These are phyloP conservation scores for Drosera capensis DNA, from an alignment of 148 eudicot genomes.

Conservation along the genomic window DNA sequence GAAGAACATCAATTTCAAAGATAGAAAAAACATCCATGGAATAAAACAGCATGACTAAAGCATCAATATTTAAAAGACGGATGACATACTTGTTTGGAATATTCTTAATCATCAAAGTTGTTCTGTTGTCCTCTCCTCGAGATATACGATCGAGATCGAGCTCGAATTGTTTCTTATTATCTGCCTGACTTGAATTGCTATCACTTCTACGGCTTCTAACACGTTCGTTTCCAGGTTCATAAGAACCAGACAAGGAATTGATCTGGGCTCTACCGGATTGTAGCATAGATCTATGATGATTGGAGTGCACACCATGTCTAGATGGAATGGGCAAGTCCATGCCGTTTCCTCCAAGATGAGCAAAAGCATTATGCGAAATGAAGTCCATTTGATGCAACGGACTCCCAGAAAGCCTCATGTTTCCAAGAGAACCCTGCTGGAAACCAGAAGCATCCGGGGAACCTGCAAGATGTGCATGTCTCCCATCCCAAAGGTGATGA, in stretches of 20 bases:
- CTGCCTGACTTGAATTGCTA: conserved; percentile 34
- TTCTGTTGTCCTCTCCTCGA: conserved; percentile 68
- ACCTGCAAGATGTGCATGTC: conserved; percentile 35
- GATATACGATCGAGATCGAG: conserved; percentile 65
- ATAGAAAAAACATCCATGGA: no score
- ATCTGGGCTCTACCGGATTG: conserved; percentile 48
- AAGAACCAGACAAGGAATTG: conserved; percentile 37
- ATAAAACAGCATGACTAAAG: no score
- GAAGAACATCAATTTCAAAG: no score
- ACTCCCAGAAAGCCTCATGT: conserved; percentile 41
- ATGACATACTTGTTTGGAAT: conserved; percentile 86
- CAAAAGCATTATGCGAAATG: conserved; percentile 32
- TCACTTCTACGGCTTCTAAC: conserved; percentile 46
- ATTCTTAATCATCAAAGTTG: conserved; percentile 91
- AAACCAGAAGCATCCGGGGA: conserved; percentile 50
- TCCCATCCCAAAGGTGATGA: conserved; percentile 61
- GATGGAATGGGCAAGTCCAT: conserved; percentile 52
- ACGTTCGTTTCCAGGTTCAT: conserved; percentile 55
- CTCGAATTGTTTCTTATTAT: conserved; percentile 73
- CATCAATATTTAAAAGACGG: conserved; percentile 7
- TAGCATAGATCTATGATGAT: conserved; percentile 46
- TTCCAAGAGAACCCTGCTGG: conserved; percentile 52
- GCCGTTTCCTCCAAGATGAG: conserved; percentile 41
- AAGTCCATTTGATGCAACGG: conserved; percentile 48
- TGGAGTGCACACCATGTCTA: conserved; percentile 34